Base-by-base conservation (phyloP, 805 yeast species). In the Pichia phayaonensis region DNA sequence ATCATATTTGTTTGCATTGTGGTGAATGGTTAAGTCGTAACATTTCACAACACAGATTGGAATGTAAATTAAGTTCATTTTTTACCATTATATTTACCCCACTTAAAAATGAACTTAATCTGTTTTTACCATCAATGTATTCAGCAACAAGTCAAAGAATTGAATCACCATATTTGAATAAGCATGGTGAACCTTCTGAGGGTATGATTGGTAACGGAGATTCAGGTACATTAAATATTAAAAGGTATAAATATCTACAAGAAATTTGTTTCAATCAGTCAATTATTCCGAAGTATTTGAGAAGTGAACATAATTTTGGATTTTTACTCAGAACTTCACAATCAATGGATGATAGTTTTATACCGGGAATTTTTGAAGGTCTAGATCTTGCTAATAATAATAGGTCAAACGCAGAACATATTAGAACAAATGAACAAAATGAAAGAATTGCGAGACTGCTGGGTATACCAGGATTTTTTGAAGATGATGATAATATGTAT, bases 141-240 rank as follows among this genome's bases (percentile, higher is more conserved):
- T 21, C 48, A 52, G 40, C 53, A 34, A 18, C 61, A 39, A 51
- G 45, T 52, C 65, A 50, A 49, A 65, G 62, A 22, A 68, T 71
- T 77, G 54, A 77, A 77, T 49, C 87, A 0, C 94, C 92, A 15
- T 86, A 84, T 60, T 67, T 86, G 61, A 84, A 87, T 49, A 71
- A 72, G 6, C 90, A 85, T 64, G 95, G 95, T 22, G 94, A 86
- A 62, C 76, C 83, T 3, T 85, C 85, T 31, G 70, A 72, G 11
- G 75, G 76, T 20, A 72, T 81, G 3, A 69, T 73, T 53, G 74
- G 75, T 15, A 76, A 79, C 18, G 85, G 82, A 44, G 78, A 74
- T 49, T 59, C 72, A 31, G 87, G 87, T 0, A 70, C 69, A 0
- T 69, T 86, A 51, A 77, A 76, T 58, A 54, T 67, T 18, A 70